Evolutionary conservation across 306 rosid species (phyloP).

Genomic region (Prunus dulcis): DNA sequence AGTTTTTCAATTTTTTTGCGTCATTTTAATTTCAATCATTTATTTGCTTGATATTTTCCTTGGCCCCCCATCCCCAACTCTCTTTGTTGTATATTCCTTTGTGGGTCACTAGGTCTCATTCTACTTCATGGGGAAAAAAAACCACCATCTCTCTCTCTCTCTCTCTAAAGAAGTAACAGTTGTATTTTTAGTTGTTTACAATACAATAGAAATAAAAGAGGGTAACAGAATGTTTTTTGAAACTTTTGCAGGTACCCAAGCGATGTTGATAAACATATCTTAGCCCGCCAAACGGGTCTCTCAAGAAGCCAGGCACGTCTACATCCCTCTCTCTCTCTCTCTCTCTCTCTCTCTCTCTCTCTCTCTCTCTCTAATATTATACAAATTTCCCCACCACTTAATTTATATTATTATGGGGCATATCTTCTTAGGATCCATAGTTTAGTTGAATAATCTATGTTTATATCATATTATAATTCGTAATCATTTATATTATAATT

Average conservation of each 20-base stretch:
- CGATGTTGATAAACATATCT: slow-evolving; percentile 89
- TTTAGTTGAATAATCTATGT: neutral
- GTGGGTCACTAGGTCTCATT: slow-evolving; percentile 27
- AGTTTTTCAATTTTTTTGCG: slow-evolving; percentile 22
- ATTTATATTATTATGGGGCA: slow-evolving; percentile 17
- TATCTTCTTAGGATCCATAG: slow-evolving; percentile 27
- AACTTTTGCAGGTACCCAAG: slow-evolving; percentile 81
- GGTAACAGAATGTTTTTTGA: neutral
- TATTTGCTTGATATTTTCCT: slow-evolving; percentile 18
- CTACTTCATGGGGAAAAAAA: slow-evolving; percentile 8
- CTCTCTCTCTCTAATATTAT: neutral
- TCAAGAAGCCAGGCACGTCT: slow-evolving; percentile 96
- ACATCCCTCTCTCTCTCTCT: slow-evolving; percentile 12
- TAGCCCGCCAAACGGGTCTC: slow-evolving; percentile 98
- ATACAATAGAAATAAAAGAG: neutral
- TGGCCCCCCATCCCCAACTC: slow-evolving; percentile 16
- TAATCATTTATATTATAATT: neutral
- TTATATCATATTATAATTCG: neutral
- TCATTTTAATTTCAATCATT: slow-evolving; percentile 42
- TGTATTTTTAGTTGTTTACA: neutral
- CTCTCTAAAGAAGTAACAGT: neutral
- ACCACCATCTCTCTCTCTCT: neutral
- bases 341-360: too few species aligned
- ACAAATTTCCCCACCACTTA: slow-evolving; percentile 6
- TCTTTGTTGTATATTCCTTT: slow-evolving; percentile 13